Evolutionary conservation across 495 filamentous ascomycete genomes (phyloP), one percentile per base, ranked within the genome.

Genomic region (Cenococcum geophilum): DNA sequence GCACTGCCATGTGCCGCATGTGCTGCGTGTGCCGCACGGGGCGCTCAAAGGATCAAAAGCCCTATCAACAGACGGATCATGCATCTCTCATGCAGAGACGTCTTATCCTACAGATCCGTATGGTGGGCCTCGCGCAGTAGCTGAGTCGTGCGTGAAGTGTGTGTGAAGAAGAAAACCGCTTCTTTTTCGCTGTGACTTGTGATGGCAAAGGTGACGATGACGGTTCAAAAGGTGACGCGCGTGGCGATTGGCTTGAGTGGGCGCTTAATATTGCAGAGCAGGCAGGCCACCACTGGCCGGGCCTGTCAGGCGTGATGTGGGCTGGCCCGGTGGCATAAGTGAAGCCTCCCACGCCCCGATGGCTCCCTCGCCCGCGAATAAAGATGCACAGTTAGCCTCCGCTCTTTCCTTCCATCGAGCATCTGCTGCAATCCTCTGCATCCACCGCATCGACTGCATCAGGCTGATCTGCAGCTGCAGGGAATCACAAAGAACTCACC

Each of bases 261-360:
- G 45, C 45, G 45, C 45, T 49, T 49, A 49, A 8, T 12, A 49
- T 6, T 49, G 45, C n/a, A 14, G 45, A 49, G 45, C 10, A 49
- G 45, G 18, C 18, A 1, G 8, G 42, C 42, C 42, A 45, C 42
- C 16, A 14, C 42, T 16, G 42, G 42, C 16, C 42, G 14, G n/a
- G n/a, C n/a, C n/a, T n/a, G n/a, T n/a, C n/a, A n/a, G n/a, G n/a
- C n/a, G n/a, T n/a, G n/a, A n/a, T n/a, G n/a, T n/a, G n/a, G n/a
- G n/a, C n/a, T n/a, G n/a, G n/a, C n/a, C n/a, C n/a, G n/a, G n/a
- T n/a, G n/a, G n/a, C n/a, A n/a, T n/a, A n/a, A n/a, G n/a, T n/a
- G n/a, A n/a, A n/a, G n/a, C n/a, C n/a, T n/a, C n/a, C n/a, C n/a
- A n/a, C n/a, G n/a, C n/a, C n/a, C n/a, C n/a, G n/a, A n/a, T 18